Percentiles rank a stretch among this genome's conserved stretches.
Evolutionary conservation across 2,329 filamentous ascomycete genomes (phyloP).

Genomic region (Rutstroemia sp.): DNA sequence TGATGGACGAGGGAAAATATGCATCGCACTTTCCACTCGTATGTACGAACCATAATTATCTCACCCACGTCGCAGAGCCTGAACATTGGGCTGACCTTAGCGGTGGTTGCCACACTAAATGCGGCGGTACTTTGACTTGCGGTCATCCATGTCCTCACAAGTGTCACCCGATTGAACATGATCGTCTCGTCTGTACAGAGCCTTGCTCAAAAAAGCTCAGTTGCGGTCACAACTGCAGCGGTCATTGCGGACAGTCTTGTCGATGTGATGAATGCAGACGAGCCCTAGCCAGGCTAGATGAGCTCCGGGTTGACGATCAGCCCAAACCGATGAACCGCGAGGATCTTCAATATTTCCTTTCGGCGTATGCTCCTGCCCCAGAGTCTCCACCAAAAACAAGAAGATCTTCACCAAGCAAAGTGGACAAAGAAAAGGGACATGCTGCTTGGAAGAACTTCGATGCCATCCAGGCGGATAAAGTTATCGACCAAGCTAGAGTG

Average conservation of each 20-base stretch:
- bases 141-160: slow-evolving; percentile 24
- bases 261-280: slow-evolving; percentile 18
- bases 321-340: background rate
- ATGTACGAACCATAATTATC: slow-evolving; percentile 52
- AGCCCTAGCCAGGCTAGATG: background rate
- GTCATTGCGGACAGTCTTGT: slow-evolving; percentile 20
- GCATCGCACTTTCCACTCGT: slow-evolving; percentile 46
- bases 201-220: slow-evolving; percentile 17
- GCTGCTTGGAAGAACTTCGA: background rate
- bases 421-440: background rate
- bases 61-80: slow-evolving; percentile 43
- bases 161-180: slow-evolving; percentile 28
- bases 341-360: too few relatives aligned
- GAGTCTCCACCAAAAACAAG: background rate
- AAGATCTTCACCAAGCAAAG: background rate
- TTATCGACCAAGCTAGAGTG: background rate
- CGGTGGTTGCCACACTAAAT: slow-evolving; percentile 46
- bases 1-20: slow-evolving; percentile 34
- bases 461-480: background rate
- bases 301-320: background rate
- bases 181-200: slow-evolving; percentile 17
- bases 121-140: slow-evolving; percentile 30
- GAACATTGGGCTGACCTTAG: slow-evolving; percentile 45
- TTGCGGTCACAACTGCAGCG: slow-evolving; percentile 28
- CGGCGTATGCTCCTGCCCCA: background rate